phyloP scores from a whole-genome alignment of 2,329 filamentous ascomycete species.

The Cordyceps tenuipes region DNA sequence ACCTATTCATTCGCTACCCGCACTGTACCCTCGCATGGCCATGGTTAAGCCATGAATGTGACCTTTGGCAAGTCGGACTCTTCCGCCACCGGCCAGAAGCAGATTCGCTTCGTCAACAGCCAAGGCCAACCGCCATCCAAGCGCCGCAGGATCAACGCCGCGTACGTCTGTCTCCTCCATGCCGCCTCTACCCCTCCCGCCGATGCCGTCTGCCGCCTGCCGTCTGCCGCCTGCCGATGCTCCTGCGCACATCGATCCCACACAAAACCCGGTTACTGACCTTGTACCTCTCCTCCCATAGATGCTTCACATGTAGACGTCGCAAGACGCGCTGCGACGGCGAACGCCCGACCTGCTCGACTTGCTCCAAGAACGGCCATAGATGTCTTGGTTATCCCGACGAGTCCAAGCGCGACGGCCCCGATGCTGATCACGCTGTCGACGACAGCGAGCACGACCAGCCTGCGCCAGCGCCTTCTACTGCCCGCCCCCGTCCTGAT shows the following conservation, averaged over 20 bases:
- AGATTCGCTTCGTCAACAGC: constrained; percentile 73
- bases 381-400: constrained; percentile 60
- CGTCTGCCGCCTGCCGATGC: not conserved
- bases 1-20: not conserved
- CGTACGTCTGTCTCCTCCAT: constrained; percentile 42
- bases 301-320: constrained; percentile 65
- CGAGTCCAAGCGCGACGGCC: constrained; percentile 21
- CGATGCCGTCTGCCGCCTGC: not conserved
- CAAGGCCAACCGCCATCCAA: constrained; percentile 76
- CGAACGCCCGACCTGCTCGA: constrained; percentile 63
- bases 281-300: constrained; percentile 20
- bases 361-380: constrained; percentile 64
- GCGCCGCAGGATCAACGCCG: constrained; percentile 68
- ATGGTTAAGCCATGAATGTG: constrained; percentile 15
- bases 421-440: constrained; percentile 25
- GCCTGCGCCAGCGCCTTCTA: not conserved
- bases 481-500: not conserved
- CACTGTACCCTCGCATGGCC: not conserved
- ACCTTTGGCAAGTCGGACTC: constrained; percentile 22
- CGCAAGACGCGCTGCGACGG: constrained; percentile 70
- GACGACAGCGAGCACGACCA: constrained; percentile 26
- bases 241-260: not conserved
- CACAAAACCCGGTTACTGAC: not conserved
- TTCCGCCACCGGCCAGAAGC: constrained; percentile 33
- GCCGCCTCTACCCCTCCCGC: not conserved